Base-by-base conservation (phyloP, 2,329 filamentous ascomycete genomes). In the Macroventuria anomochaeta region DNA sequence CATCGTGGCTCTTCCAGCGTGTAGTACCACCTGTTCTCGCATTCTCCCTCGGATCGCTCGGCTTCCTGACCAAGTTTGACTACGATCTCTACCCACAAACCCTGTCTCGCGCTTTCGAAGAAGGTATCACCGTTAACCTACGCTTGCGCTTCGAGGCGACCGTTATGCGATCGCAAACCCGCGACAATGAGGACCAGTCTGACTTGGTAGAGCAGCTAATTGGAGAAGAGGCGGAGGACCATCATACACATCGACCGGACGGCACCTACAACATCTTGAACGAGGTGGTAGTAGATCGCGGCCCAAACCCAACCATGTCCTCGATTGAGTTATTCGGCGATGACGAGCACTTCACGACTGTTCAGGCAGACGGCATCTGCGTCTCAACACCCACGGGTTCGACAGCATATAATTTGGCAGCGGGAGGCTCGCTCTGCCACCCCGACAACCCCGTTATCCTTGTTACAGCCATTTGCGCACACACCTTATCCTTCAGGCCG, bases 381-480 rank as follows among this genome's bases (percentile, higher is more conserved):
- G 89, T 97, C 20, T 92, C 93, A 1, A 97, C 93, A 5, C 95
- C 93, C 0, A 97, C 95, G 0, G 95, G 93, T 12, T 95, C 90
- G 5, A 97, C 93, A 12, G 93, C 93, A 15, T 97, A 97, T 77
- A 97, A 96, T 70, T 87, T 97, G 17, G 93, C 93, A 0, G 93
- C 93, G 0, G 95, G 95, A n/a, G 93, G 93, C 17, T 96, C 91
- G 3, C 83, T 97, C 20, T 97, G 92, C 69, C 93, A 97, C 71
- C 93, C 93, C 0, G 95, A 97, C 65, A 97, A 97, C 72, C 95
- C 93, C 0, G 93, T 97, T 40, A 96, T 97, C 76, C 85, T 97
- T 2, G 86, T 97, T 5, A 96, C 93, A 0, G 89, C 93, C 42
- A 96, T 97, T 50, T 97, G 93, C 72, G 91, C 95, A 1, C 93